These are phyloP conservation scores for Pseudodiploospora longispora DNA, from an alignment of 2,329 filamentous ascomycete species.

Conservation along the genomic window DNA sequence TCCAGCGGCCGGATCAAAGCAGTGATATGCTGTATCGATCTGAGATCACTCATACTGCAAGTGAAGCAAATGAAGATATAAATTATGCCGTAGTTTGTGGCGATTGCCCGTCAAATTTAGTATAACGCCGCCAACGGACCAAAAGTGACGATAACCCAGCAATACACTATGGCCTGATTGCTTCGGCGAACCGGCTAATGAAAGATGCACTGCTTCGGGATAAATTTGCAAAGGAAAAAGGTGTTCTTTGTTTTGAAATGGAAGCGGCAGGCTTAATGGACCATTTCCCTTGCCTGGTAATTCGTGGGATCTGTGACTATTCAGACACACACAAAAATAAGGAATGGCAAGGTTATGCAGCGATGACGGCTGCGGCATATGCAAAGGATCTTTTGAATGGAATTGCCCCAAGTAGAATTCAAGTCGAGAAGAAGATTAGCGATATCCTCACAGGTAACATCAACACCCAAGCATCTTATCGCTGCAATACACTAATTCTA, in stretches of 20 bases:
- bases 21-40: slow-evolving; percentile 8
- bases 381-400: slow-evolving; percentile 15
- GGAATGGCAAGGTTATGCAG: slow-evolving; percentile 22
- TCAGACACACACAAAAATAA: slow-evolving; percentile 25
- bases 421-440: slow-evolving; percentile 7
- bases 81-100: not conserved
- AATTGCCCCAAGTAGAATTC: slow-evolving; percentile 10
- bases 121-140: slow-evolving; percentile 1
- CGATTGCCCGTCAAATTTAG: slow-evolving; percentile 1
- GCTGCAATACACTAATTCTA: not conserved
- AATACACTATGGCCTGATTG: slow-evolving; percentile 14
- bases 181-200: slow-evolving; percentile 12
- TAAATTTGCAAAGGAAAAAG: slow-evolving; percentile 11
- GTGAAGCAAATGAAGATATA: no score
- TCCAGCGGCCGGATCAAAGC: slow-evolving; percentile 4
- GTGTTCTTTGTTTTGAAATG: slow-evolving; percentile 19
- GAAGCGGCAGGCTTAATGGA: slow-evolving; percentile 23
- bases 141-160: slow-evolving; percentile 9
- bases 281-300: slow-evolving; percentile 21
- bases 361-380: slow-evolving; percentile 22
- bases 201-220: slow-evolving; percentile 15
- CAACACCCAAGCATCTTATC: not conserved
- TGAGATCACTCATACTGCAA: slow-evolving; percentile 1
- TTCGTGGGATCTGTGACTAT: slow-evolving; percentile 29
- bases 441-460: slow-evolving; percentile 6